Base-by-base conservation (phyloP, 495 filamentous ascomycete species). In the Cercophora samala region DNA sequence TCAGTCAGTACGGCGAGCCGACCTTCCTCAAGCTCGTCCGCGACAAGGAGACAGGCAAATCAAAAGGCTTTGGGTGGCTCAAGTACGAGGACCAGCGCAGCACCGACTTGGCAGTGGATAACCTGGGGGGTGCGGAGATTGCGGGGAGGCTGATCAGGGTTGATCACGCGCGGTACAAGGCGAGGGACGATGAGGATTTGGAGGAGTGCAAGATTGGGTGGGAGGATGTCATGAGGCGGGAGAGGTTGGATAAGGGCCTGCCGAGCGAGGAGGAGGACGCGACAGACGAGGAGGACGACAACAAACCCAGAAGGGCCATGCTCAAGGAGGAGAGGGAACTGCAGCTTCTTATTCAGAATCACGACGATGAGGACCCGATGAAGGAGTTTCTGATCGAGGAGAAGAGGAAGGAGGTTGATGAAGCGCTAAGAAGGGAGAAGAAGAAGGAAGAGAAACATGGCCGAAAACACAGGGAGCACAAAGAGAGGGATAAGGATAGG, bases 11-110 rank as follows among this genome's bases (percentile, higher is more conserved):
- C 73, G 95, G 95, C 67, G 93, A 98, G 74, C 96, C 96, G 9
- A 90, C 91, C 15, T 92, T 93, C 78, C 83, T 98, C 65, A 95
- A 97, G 69, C 84, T 98, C 1, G 85, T 89, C 32, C 92, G 95
- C 64, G 95, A 99, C 82, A 95, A 96, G 75, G 95, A 98, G 73
- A 93, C 93, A 0, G 96, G 95, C 26, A 96, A 96, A 76, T 94
- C 90, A 68, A 89, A 89, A 64, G 95, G 95, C 0, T 99, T 97
- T 70, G 91, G 89, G 1, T 99, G 93, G 82, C 84, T 99, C 62
- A 99, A 99, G 77, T 99, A 97, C 77, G 95, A 99, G 74, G 95
- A 99, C 77, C 95, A 99, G 84, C 88, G 96, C 66, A 97, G 93
- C 75, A 94, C 91, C 53, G 93, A 97, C 77, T 81, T 99, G 42